Percentiles rank a stretch among this genome's conserved stretches.
Evolutionary conservation across 2,329 filamentous ascomycete species (phyloP).

Genomic region (Diatrype stigma): DNA sequence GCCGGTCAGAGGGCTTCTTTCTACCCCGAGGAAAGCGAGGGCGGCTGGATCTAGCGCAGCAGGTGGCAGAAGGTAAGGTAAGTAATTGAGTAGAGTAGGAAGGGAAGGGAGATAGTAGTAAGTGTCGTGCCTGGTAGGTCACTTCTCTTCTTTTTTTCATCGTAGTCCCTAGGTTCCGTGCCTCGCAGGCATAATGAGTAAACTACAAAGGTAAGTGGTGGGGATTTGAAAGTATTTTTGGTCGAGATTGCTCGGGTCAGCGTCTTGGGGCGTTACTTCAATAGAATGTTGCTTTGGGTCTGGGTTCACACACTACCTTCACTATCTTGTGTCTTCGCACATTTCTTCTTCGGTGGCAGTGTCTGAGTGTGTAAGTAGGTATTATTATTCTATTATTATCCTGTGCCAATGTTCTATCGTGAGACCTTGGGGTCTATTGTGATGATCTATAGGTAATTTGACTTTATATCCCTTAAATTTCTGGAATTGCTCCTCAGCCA

Average conservation of each 20-base stretch:
- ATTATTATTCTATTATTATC: too few relatives aligned
- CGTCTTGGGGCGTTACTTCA: not conserved
- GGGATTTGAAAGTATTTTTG: not conserved
- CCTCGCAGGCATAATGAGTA: not conserved
- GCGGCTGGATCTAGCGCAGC: not conserved
- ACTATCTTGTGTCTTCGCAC: too few relatives aligned
- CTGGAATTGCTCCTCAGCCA: too few relatives aligned
- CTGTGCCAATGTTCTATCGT: too few relatives aligned
- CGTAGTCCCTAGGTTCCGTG: not conserved
- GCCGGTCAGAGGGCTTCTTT: too few relatives aligned
- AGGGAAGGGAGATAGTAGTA: not conserved
- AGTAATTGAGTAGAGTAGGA: not conserved
- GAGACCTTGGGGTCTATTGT: too few relatives aligned
- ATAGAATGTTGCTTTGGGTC: not conserved
- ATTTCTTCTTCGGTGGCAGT: too few relatives aligned
- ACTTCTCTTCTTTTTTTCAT: not conserved
- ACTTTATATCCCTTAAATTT: too few relatives aligned
- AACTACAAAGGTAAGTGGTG: conserved; percentile 1
- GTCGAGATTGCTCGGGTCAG: not conserved
- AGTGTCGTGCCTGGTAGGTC: not conserved
- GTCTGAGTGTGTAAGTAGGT: too few relatives aligned
- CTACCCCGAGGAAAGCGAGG: not conserved
- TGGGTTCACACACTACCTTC: too few relatives aligned
- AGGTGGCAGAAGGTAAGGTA: too few relatives aligned
- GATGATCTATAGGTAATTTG: too few relatives aligned